Base-by-base conservation (phyloP, 2,329 filamentous ascomycete genomes). In the Teratosphaeriaceae sp. region DNA sequence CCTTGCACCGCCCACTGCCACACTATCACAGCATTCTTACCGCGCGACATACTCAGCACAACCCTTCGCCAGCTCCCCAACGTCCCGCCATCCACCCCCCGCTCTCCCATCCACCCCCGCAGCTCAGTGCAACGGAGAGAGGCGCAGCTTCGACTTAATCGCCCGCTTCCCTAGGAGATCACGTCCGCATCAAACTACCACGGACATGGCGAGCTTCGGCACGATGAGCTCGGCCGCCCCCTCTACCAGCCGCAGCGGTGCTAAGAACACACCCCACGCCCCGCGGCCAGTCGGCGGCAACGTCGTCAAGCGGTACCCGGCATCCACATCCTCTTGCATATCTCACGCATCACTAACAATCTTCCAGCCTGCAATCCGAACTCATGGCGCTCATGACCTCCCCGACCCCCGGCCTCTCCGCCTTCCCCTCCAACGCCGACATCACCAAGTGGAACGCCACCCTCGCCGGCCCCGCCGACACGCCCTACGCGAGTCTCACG, bases 361-460 rank as follows among this genome's bases (percentile, higher is more conserved):
- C 23, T 7, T 9, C 7, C 61, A 97, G 92, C 59, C 76, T 98
- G 44, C 92, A 98, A 69, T 94, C 89, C 38, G 92, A 98, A 69
- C 78, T 98, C 55, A 97, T 98, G 90, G 84, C 92, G 66, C 81
- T 98, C 56, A 97, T 98, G 92, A 89, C 88, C 57, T 89, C 89
- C 30, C 84, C 89, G 1, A 89, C 90, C 0, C 88, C 89, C 12
- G 92, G 92, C 53, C 82, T 97, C 60, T 95, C 89, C 43, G 94
- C 94, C 50, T 98, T 98, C 66, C 92, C 92, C 21, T 84, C 87
- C 46, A 87, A 94, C 62, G 86, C 88, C 63, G 92, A 96, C 71
- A 78, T 96, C 50, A 82, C 94, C 58, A 80, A 81, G 26, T 98
- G 92, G 92, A 88, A 83, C 29, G 94, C 88, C 38, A 98, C 92